Evolutionary conservation across 305 asterid genomes (phyloP), one percentile per base, ranked within the genome.

Genomic region (Plantago coronopus): DNA sequence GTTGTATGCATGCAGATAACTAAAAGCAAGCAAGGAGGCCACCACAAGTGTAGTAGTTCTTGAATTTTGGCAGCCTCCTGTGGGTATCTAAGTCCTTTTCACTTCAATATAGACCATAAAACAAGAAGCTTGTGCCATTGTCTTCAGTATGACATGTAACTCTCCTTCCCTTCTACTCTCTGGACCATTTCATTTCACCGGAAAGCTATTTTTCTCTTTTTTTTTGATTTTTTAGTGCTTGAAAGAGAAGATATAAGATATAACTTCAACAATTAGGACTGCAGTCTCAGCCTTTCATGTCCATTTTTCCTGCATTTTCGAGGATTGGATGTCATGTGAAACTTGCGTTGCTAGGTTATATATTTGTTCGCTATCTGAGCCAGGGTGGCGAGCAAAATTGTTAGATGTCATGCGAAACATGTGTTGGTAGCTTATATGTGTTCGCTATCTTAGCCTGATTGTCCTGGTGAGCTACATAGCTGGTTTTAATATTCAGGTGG

Each of bases 61-160:
- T 69, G 42, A 61, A 34, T n/a, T 59, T 75, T 67, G 66, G 76
- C 64, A 71, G 72, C 56, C 66, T 62, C 49, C 22, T 59, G n/a
- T 51, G 17, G 61, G 69, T 68, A 69, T 69, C 74, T 17, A 69
- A 69, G 70, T 71, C 75, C 54, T 54, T 67, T 62, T 70, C 72
- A 63, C 56, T 71, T 71, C 79, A n/a, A 25, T 2, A 72, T 76
- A 78, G 89, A 84, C 95, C 94, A 79, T 57, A 69, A 74, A 80
- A 84, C 95, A 81, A 43, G 23, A 58, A 62, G 75, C 85, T 84
- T 76, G 86, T 82, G 94, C 70, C 74, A 53, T 79, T 84, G 89
- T 89, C 94, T 79, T 81, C 12, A 11, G 72, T 58, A 69, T 75
- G 78, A 74, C 69, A 68, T 54, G 69, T 62, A 76, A 62, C 75